Conservation (phyloP, 495 filamentous ascomycete species). For the Neurospora sp. region DNA sequence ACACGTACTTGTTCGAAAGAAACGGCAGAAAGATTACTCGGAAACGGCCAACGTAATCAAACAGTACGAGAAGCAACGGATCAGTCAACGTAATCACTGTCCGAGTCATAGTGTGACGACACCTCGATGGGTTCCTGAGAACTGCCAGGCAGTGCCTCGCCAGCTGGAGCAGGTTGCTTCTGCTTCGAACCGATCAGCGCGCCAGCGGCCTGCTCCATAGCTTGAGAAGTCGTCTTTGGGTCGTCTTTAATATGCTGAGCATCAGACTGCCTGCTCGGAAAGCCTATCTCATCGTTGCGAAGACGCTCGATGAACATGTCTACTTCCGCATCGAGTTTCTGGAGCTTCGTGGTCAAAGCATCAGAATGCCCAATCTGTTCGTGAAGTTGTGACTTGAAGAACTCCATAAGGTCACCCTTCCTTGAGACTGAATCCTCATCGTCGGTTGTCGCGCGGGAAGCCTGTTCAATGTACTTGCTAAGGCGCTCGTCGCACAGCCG, state of each 20-base stretch:
- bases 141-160: neutral
- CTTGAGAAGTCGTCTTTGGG: neutral
- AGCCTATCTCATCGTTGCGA: neutral
- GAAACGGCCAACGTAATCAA: neutral
- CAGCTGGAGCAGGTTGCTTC: neutral
- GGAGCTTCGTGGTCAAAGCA: neutral
- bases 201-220: neutral
- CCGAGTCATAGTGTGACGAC: neutral
- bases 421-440: neutral
- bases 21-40: neutral
- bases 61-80: neutral
- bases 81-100: neutral
- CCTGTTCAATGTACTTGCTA: neutral
- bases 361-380: neutral
- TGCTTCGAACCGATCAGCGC: neutral
- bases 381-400: neutral
- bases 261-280: neutral
- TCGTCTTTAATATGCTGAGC: neutral
- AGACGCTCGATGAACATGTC: slow-evolving; percentile 6
- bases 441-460: neutral
- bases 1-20: neutral
- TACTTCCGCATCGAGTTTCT: neutral
- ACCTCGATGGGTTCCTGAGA: neutral
- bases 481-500: neutral
- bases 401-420: neutral